Percentiles rank a stretch among this genome's conserved stretches.
Conservation (phyloP, 1,139 yeast species). For the Yamadazyma pseudoaaseri region DNA sequence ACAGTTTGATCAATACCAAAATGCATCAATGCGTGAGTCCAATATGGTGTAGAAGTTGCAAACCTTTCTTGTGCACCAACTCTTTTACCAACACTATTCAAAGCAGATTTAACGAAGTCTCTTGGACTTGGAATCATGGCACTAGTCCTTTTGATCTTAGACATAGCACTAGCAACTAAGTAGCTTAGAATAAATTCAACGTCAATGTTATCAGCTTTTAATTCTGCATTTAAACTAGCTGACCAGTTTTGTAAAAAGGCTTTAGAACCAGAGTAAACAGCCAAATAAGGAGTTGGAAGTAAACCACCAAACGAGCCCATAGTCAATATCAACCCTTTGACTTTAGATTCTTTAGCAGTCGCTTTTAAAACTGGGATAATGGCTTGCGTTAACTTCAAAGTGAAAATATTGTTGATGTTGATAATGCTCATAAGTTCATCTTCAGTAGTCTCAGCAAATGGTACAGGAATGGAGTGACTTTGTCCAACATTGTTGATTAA, state of each 20-base stretch:
- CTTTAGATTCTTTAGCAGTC: constrained; percentile 42
- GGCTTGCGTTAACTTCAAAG: constrained; percentile 77
- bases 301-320: constrained; percentile 98
- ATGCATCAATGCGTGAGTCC: constrained; percentile 94
- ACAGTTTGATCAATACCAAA: constrained; percentile 75
- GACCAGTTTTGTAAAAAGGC: constrained; percentile 95
- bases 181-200: constrained; percentile 88
- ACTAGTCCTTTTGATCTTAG: constrained; percentile 81
- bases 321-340: constrained; percentile 75
- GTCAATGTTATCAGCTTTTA: constrained; percentile 66
- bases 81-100: constrained; percentile 73
- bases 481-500: constrained; percentile 92
- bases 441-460: constrained; percentile 77
- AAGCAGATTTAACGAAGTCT: constrained; percentile 68
- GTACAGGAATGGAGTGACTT: constrained; percentile 93
- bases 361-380: constrained; percentile 65
- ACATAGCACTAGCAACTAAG: constrained; percentile 93
- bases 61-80: constrained; percentile 91
- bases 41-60: constrained; percentile 87
- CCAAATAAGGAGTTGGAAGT: constrained; percentile 87
- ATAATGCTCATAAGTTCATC: constrained; percentile 76
- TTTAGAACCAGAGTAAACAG: constrained; percentile 95
- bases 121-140: constrained; percentile 79
- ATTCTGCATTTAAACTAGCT: constrained; percentile 83
- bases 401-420: constrained; percentile 81